phyloP scores from a whole-genome alignment of 495 filamentous ascomycete genomes.

The Hyaloscypha hepaticicola region DNA sequence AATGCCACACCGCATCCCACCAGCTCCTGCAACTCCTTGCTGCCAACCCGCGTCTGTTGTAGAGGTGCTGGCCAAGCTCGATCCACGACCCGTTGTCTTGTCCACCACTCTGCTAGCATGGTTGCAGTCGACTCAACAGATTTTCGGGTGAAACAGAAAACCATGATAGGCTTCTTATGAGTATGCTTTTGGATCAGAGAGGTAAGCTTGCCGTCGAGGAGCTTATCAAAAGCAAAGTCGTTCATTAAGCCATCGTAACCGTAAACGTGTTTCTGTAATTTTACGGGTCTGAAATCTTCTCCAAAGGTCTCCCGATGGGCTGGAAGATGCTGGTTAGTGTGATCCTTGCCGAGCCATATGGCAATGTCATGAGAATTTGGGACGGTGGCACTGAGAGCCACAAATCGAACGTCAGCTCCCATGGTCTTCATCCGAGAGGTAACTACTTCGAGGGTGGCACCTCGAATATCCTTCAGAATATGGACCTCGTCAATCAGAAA shows the following conservation, averaged over 20 bases:
- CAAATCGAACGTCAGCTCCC: slow-evolving; percentile 81
- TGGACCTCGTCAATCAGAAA: slow-evolving; percentile 98
- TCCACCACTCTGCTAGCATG: slow-evolving; percentile 67
- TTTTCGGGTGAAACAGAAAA: slow-evolving; percentile 88
- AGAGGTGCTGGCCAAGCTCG: slow-evolving; percentile 68
- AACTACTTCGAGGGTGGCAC: slow-evolving; percentile 91
- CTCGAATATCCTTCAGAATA: slow-evolving; percentile 84
- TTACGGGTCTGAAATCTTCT: slow-evolving; percentile 87
- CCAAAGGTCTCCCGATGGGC: slow-evolving; percentile 80
- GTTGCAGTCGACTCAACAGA: slow-evolving; percentile 76
- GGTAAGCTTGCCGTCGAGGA: slow-evolving; percentile 71
- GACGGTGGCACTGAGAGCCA: slow-evolving; percentile 90
- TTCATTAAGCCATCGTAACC: slow-evolving; percentile 68
- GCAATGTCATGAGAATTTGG: slow-evolving; percentile 92
- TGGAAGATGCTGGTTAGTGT: slow-evolving; percentile 62
- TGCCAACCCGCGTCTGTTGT: slow-evolving; percentile 54
- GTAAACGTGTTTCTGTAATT: slow-evolving; percentile 82
- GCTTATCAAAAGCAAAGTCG: slow-evolving; percentile 85
- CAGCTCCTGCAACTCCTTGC: slow-evolving; percentile 60
- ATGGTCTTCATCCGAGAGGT: slow-evolving; percentile 96
- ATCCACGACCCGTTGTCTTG: slow-evolving; percentile 50
- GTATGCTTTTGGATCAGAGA: slow-evolving; percentile 76
- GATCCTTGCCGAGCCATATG: slow-evolving; percentile 81
- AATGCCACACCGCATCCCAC: slow-evolving; percentile 78
- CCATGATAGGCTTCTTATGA: slow-evolving; percentile 79